Conservation (phyloP, 805 yeast species). For the Wickerhamiella sorbophila region DNA sequence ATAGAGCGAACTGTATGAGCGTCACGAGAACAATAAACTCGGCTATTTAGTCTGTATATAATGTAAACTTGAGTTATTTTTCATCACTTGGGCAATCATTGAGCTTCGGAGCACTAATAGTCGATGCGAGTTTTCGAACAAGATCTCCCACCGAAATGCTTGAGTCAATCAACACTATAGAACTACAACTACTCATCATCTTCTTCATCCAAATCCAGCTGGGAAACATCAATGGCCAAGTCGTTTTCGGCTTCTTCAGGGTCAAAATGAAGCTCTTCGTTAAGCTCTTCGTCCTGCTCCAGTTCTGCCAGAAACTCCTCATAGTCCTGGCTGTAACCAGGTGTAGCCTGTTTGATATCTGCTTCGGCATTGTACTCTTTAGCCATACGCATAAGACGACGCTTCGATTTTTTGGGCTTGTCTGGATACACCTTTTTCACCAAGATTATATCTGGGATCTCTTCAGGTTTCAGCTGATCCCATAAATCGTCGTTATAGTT, state of each 20-base stretch:
- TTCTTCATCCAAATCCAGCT: background rate
- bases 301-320: slow-evolving; percentile 83
- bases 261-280: slow-evolving; percentile 36
- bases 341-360: slow-evolving; percentile 63
- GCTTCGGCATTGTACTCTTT: slow-evolving; percentile 82
- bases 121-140: too few relatives aligned
- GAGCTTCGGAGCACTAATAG: too few relatives aligned
- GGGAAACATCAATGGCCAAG: background rate
- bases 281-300: slow-evolving; percentile 76
- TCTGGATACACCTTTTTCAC: slow-evolving; percentile 85
- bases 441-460: slow-evolving; percentile 61
- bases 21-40: too few relatives aligned
- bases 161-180: too few relatives aligned
- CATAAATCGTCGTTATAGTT: slow-evolving; percentile 47
- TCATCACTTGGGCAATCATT: too few relatives aligned
- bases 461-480: slow-evolving; percentile 28
- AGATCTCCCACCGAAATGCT: too few relatives aligned
- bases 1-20: too few relatives aligned
- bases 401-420: slow-evolving; percentile 61
- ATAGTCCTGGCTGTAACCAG: slow-evolving; percentile 32
- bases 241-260: background rate
- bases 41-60: too few relatives aligned
- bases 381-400: slow-evolving; percentile 92
- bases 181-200: background rate
- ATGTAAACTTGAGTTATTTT: too few relatives aligned